These are phyloP conservation scores for Prinsepia uniflora DNA, from an alignment of 306 rosid species.

Conservation along the genomic window DNA sequence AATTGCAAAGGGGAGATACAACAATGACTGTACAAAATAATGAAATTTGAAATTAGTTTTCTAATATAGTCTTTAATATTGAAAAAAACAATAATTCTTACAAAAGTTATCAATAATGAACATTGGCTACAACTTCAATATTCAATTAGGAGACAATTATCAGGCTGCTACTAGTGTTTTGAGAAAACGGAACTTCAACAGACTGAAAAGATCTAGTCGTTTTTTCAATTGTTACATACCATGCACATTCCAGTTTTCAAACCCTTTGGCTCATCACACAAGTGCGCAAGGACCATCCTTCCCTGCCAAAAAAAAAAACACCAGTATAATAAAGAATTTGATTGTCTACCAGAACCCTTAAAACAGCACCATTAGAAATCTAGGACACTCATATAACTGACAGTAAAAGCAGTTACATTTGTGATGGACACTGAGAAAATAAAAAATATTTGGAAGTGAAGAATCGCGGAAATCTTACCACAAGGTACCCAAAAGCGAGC, in stretches of 20 bases:
- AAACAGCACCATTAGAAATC: neutral
- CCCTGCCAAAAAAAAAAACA: conserved; percentile 63
- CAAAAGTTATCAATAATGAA: neutral
- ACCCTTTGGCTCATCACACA: conserved; percentile 98
- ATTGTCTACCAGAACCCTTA: neutral
- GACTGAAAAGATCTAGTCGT: neutral
- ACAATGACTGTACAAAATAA: conserved; percentile 54
- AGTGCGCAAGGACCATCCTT: conserved; percentile 88
- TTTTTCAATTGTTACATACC: conserved; percentile 46
- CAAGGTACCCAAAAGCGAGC: conserved; percentile 86
- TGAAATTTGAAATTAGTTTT: neutral
- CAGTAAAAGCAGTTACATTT: neutral
- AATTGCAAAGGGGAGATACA: conserved; percentile 83
- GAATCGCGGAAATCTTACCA: conserved; percentile 47
- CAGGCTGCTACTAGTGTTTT: neutral
- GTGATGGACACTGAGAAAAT: conserved; percentile 6
- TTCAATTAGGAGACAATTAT: neutral
- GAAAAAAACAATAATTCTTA: neutral
- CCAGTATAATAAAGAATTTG: neutral
- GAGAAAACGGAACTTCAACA: neutral
- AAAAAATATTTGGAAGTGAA: conserved; percentile 9
- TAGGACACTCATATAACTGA: neutral
- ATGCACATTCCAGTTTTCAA: conserved; percentile 99
- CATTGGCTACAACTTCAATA: neutral
- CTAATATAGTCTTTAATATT: neutral